phyloP scores from a whole-genome alignment of 2,329 filamentous ascomycete species.

The Didymellaceae sp. region DNA sequence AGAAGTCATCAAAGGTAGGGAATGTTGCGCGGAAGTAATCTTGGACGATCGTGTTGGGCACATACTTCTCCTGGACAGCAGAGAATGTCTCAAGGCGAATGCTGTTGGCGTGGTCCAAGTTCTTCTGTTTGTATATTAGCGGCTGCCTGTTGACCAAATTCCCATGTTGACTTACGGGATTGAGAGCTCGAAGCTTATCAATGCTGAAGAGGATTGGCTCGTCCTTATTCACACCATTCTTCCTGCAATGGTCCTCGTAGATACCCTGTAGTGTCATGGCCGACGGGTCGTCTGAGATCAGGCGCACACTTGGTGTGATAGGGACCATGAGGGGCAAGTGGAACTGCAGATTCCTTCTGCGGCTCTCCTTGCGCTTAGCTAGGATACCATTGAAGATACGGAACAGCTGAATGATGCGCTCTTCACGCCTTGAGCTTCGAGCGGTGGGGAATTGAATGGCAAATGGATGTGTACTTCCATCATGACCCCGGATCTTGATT shows the following conservation, averaged over 20 bases:
- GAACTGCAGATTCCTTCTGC: constrained; percentile 92
- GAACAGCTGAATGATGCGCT: constrained; percentile 95
- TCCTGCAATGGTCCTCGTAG: constrained; percentile 94
- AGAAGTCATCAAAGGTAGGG: constrained; percentile 91
- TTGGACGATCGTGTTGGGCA: constrained; percentile 79
- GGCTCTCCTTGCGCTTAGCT: constrained; percentile 90
- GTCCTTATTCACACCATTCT: constrained; percentile 87
- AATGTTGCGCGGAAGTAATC: constrained; percentile 91
- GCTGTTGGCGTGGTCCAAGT: constrained; percentile 71
- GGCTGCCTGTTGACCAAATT: constrained; percentile 11
- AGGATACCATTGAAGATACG: constrained; percentile 94
- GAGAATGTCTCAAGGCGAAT: constrained; percentile 90
- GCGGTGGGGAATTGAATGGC: constrained; percentile 95
- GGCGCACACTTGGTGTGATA: constrained; percentile 88
- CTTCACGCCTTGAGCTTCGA: constrained; percentile 89
- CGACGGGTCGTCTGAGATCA: constrained; percentile 93
- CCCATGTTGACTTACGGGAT: constrained; percentile 40
- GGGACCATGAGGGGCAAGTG: constrained; percentile 95
- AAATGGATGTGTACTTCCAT: constrained; percentile 96
- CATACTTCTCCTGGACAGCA: constrained; percentile 92
- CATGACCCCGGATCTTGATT: constrained; percentile 94
- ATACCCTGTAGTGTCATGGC: constrained; percentile 94
- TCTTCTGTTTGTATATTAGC: constrained; percentile 58
- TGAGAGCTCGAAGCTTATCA: constrained; percentile 82
- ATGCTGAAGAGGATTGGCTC: constrained; percentile 94